These are phyloP conservation scores for Macrolepiota fuliginosa DNA, from an alignment of 768 basidiomycete genomes.

Conservation along the genomic window DNA sequence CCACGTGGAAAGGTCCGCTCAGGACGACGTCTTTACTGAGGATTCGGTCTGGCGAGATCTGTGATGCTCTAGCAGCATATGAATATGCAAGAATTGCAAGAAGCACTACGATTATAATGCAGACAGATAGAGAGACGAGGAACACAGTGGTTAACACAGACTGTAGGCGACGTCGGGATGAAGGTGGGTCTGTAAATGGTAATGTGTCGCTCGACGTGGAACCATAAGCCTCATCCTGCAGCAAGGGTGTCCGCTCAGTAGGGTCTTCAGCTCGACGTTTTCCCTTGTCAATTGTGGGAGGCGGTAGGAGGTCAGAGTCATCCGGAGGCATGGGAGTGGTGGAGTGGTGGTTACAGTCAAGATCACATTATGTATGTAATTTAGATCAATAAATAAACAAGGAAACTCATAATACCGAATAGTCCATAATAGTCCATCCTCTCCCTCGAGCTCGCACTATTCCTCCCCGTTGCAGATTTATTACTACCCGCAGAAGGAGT, in stretches of 20 bases:
- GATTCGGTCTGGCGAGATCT: slow-evolving; percentile 55
- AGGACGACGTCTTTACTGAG: slow-evolving; percentile 53
- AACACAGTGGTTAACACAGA: slow-evolving; percentile 49
- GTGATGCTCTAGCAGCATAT: slow-evolving; percentile 56
- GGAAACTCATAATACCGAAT: not conserved
- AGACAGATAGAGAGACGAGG: slow-evolving; percentile 50
- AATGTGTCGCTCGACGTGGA: slow-evolving; percentile 23
- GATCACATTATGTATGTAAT: not conserved
- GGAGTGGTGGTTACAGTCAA: slow-evolving; percentile 1
- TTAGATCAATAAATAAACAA: slow-evolving; percentile 11
- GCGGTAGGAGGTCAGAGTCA: not conserved
- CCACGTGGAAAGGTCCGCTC: slow-evolving; percentile 57
- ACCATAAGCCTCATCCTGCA: slow-evolving; percentile 34
- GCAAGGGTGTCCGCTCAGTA: slow-evolving; percentile 55
- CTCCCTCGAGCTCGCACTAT: not conserved
- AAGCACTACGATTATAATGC: slow-evolving; percentile 40
- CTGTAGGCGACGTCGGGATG: slow-evolving; percentile 30
- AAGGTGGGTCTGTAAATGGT: slow-evolving; percentile 17
- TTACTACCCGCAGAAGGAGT: not conserved
- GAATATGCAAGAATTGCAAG: slow-evolving; percentile 59
- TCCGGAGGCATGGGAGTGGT: slow-evolving; percentile 4
- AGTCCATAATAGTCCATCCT: slow-evolving; percentile 1
- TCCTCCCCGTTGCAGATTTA: not conserved
- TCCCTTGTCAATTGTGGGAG: slow-evolving; percentile 38
- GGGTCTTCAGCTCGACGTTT: slow-evolving; percentile 47